A percentile compares a stretch with the other conserved stretches of the same genome.
phyloP scores from a whole-genome alignment of 2,329 filamentous ascomycete genomes.

The Neonectria punicea region DNA sequence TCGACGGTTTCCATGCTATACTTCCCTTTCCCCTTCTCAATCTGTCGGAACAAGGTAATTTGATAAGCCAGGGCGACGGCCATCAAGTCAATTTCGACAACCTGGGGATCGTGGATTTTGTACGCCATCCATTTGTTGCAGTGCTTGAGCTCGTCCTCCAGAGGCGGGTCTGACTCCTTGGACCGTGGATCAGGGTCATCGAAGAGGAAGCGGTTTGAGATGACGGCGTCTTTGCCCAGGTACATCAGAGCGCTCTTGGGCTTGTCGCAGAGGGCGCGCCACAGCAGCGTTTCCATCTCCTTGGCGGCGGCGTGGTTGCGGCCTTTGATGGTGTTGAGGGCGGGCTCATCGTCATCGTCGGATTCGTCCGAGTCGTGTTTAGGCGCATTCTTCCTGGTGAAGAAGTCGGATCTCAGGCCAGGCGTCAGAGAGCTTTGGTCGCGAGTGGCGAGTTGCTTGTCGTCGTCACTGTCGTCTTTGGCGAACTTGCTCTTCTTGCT shows the following conservation, averaged over 20 bases:
- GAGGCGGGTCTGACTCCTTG: constrained; percentile 41
- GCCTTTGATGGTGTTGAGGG: constrained; percentile 43
- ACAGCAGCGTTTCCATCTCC: constrained; percentile 45
- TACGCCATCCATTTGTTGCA: constrained; percentile 44
- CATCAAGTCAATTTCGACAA: constrained; percentile 43
- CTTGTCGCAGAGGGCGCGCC: constrained; percentile 45
- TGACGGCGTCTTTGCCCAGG: constrained; percentile 42
- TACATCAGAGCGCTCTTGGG: constrained; percentile 43
- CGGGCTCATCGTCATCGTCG: constrained; percentile 34
- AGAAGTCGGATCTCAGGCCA: constrained; percentile 41
- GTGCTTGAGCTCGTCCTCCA: constrained; percentile 42
- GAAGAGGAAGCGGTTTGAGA: constrained; percentile 44
- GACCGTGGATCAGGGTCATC: constrained; percentile 38
- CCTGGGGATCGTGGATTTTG: constrained; percentile 44
- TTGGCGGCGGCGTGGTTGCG: constrained; percentile 41
- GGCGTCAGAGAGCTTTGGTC: constrained; percentile 33
- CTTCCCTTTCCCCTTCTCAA: constrained; percentile 36
- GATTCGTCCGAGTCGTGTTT: constrained; percentile 35
- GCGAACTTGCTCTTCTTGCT: constrained; percentile 31
- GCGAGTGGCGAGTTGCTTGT: constrained; percentile 36
- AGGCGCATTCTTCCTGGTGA: constrained; percentile 34
- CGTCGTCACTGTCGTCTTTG: constrained; percentile 20
- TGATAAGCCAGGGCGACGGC: constrained; percentile 42
- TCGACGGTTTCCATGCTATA: constrained; percentile 38
- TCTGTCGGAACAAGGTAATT: constrained; percentile 40